A percentile compares a stretch with the other conserved stretches of the same genome.
phyloP scores from a whole-genome alignment of 164 flowering plant species.

The Magnolia officinalis region DNA sequence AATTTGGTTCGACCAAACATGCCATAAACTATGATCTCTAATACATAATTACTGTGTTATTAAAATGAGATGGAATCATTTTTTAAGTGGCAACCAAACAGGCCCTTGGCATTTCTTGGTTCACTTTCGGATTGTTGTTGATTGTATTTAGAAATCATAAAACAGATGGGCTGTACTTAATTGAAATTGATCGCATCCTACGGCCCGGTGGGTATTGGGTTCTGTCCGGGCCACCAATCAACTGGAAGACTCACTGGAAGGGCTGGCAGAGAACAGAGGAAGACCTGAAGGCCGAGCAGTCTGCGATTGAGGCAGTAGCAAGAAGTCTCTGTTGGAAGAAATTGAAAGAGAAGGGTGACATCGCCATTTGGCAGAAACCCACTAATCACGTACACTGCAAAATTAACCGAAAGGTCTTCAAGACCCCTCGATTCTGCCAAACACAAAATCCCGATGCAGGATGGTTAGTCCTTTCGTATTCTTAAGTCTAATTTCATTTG shows the following conservation, averaged over 20 bases:
- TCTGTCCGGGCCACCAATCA: slow-evolving; percentile 89
- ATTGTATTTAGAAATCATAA: background rate
- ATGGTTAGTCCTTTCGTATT: slow-evolving; percentile 41
- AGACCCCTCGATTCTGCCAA: slow-evolving; percentile 62
- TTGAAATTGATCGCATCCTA: slow-evolving; percentile 74
- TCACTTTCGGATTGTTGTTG: background rate
- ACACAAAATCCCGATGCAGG: slow-evolving; percentile 62
- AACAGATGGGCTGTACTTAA: slow-evolving; percentile 72
- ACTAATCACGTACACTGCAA: slow-evolving; percentile 79
- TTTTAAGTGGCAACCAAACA: too few relatives aligned
- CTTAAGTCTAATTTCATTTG: background rate
- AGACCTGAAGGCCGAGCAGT: slow-evolving; percentile 59
- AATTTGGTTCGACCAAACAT: background rate
- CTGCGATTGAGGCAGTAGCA: slow-evolving; percentile 52
- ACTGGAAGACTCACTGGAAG: slow-evolving; percentile 71
- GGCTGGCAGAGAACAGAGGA: slow-evolving; percentile 72
- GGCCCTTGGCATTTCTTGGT: too few relatives aligned
- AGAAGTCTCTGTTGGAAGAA: slow-evolving; percentile 90
- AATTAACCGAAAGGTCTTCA: slow-evolving; percentile 45
- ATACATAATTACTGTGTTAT: too few relatives aligned
- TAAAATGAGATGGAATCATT: too few relatives aligned
- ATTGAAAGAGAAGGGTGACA: slow-evolving; percentile 53
- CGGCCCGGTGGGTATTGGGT: slow-evolving; percentile 95
- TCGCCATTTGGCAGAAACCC: slow-evolving; percentile 93
- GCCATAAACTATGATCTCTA: background rate